Conservation (phyloP, 495 filamentous ascomycete species). For the Aspergillus taichungensis region DNA sequence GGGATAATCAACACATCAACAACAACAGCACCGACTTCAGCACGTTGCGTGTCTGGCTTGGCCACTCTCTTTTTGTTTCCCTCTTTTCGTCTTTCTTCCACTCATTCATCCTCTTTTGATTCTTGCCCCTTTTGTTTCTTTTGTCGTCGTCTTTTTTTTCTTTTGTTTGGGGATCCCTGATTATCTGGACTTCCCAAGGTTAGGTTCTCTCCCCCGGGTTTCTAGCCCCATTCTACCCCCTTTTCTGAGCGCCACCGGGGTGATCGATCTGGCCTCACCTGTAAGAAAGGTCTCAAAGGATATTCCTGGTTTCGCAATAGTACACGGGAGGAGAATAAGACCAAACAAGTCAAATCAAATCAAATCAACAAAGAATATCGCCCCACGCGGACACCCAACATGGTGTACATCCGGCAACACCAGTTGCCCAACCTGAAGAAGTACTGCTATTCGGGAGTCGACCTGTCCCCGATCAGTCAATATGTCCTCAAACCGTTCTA, state of each 20-base stretch:
- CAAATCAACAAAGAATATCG: neutral
- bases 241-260: neutral
- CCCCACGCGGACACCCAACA: conserved; percentile 20
- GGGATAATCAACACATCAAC: no score
- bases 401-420: conserved; percentile 89
- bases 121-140: neutral
- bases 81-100: neutral
- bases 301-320: neutral
- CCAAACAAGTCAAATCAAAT: no score
- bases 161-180: neutral
- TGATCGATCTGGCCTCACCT: neutral
- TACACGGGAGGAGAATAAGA: neutral
- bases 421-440: conserved; percentile 76
- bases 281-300: neutral
- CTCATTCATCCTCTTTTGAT: neutral
- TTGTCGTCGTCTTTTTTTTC: neutral
- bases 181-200: neutral
- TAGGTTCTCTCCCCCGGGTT: neutral
- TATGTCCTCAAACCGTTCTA: conserved; percentile 98
- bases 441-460: conserved; percentile 89
- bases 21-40: neutral
- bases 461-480: conserved; percentile 78
- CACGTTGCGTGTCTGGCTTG: neutral
- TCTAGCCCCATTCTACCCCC: neutral
- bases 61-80: neutral